Conservation (phyloP, 2,329 filamentous ascomycete species). For the Cladosporium sp. region DNA sequence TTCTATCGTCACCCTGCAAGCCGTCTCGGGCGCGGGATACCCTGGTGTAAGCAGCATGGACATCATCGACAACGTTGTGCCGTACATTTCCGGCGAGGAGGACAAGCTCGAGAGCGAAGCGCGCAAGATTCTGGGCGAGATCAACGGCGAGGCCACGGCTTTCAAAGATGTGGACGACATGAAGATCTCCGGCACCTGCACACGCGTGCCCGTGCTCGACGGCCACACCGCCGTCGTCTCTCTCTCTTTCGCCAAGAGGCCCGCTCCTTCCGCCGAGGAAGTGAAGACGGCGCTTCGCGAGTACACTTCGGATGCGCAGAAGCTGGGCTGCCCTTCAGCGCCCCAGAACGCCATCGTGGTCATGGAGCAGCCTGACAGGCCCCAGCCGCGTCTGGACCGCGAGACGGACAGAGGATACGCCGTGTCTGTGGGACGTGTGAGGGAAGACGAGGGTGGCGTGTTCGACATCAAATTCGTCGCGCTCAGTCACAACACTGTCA, state of each 20-base stretch:
- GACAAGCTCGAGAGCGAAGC: conserved; percentile 95
- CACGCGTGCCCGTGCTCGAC: conserved; percentile 90
- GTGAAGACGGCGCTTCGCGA: conserved; percentile 76
- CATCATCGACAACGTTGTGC: conserved; percentile 92
- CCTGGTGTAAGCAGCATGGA: conserved; percentile 92
- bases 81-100: conserved; percentile 90
- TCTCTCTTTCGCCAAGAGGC: conserved; percentile 74
- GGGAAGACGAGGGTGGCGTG: conserved; percentile 82
- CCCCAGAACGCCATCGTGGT: conserved; percentile 80
- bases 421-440: conserved; percentile 82
- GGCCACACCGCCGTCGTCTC: conserved; percentile 96
- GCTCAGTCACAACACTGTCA: conserved; percentile 87
- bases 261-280: conserved; percentile 70
- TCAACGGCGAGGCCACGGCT: conserved; percentile 70
- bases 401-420: conserved; percentile 84
- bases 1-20: conserved; percentile 91
- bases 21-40: conserved; percentile 89
- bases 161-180: conserved; percentile 75
- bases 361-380: conserved; percentile 84
- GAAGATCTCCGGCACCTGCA: conserved; percentile 83
- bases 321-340: conserved; percentile 82
- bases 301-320: conserved; percentile 80
- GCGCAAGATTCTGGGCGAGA: conserved; percentile 82
- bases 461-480: conserved; percentile 96
- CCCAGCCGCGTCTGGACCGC: conserved; percentile 86